phyloP scores from a whole-genome alignment of 768 basidiomycete species.

The Macrocybe gigantea region DNA sequence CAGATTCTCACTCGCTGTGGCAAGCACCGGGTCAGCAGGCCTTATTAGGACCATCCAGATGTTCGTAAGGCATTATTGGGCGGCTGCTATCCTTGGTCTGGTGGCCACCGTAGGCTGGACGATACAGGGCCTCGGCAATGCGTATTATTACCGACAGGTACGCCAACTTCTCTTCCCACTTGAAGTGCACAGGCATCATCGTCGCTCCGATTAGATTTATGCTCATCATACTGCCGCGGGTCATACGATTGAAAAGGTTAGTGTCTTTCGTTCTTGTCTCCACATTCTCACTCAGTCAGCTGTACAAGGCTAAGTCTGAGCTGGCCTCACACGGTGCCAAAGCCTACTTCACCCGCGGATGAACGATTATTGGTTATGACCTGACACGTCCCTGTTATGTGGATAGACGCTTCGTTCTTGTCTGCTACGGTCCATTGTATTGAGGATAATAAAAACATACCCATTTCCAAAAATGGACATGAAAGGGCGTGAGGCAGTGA shows the following conservation, averaged over 20 bases:
- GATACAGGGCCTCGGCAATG: constrained; percentile 78
- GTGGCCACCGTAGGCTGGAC: constrained; percentile 86
- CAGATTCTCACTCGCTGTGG: constrained; percentile 12
- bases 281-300: constrained; percentile 5
- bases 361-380: constrained; percentile 14
- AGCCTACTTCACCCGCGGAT: constrained; percentile 83
- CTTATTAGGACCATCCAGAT: constrained; percentile 88
- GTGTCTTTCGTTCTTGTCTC: constrained; percentile 10
- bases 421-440: background rate
- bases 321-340: constrained; percentile 80
- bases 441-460: constrained; percentile 3
- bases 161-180: constrained; percentile 13
- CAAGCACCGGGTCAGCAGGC: constrained; percentile 89
- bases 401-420: constrained; percentile 5
- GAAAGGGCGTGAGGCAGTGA: background rate
- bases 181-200: constrained; percentile 5
- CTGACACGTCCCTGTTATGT: background rate
- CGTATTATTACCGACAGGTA: constrained; percentile 76
- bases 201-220: constrained; percentile 51
- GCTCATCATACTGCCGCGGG: constrained; percentile 75
- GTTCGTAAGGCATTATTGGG: constrained; percentile 66
- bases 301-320: constrained; percentile 70
- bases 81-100: constrained; percentile 75
- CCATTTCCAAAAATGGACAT: background rate
- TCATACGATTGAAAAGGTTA: constrained; percentile 82